These are phyloP conservation scores for Metarhizium rileyi DNA, from an alignment of 2,329 filamentous ascomycete species.

Conservation along the genomic window DNA sequence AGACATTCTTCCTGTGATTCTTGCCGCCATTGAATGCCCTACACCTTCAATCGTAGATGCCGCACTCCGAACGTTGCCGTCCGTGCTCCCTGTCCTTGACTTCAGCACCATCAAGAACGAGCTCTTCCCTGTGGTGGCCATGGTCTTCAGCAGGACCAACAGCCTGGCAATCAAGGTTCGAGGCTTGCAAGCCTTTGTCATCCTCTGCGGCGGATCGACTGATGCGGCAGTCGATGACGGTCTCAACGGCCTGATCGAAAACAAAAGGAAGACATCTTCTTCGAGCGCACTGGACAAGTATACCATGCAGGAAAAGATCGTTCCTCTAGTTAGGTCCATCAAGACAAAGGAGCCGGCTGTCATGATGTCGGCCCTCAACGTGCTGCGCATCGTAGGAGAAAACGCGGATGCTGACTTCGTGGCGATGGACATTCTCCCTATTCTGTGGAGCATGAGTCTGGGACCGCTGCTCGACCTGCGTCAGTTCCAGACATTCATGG, in stretches of 20 bases:
- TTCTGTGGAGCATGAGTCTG: conserved; percentile 85
- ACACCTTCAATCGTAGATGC: conserved; percentile 86
- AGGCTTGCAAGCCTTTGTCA: conserved; percentile 80
- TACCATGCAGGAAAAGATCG: conserved; percentile 94
- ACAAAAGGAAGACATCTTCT: conserved; percentile 52
- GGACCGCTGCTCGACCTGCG: conserved; percentile 79
- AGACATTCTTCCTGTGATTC: conserved; percentile 83
- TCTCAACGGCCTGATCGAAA: conserved; percentile 58
- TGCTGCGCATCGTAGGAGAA: conserved; percentile 73
- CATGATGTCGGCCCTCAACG: conserved; percentile 84
- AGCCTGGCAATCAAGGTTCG: conserved; percentile 92
- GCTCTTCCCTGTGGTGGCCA: conserved; percentile 82
- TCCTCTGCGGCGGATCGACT: conserved; percentile 71
- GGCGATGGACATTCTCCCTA: conserved; percentile 80
- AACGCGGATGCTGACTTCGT: conserved; percentile 83
- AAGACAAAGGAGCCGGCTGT: conserved; percentile 97
- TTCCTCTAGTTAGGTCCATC: conserved; percentile 82
- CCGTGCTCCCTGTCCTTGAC: conserved; percentile 79
- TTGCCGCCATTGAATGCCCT: conserved; percentile 75
- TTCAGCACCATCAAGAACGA: conserved; percentile 97
- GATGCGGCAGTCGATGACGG: conserved; percentile 44
- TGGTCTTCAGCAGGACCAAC: conserved; percentile 85
- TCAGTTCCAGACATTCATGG: conserved; percentile 87
- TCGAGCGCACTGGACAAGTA: conserved; percentile 89
- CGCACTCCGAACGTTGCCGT: conserved; percentile 66